phyloP scores from a whole-genome alignment of 2,329 filamentous ascomycete genomes.

The Colletotrichum acutatum region DNA sequence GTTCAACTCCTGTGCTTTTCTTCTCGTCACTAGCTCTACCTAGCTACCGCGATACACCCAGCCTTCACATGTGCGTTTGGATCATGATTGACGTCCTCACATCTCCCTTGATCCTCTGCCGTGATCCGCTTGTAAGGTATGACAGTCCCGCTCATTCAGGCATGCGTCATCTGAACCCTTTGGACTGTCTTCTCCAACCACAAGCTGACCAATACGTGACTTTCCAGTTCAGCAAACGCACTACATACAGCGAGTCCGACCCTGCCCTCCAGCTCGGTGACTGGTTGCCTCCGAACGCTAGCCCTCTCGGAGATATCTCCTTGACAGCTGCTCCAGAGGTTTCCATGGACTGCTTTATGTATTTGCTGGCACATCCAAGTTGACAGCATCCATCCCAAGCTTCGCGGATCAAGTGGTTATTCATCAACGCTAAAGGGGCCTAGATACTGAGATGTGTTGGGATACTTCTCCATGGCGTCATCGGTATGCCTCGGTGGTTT shows the following conservation, averaged over 20 bases:
- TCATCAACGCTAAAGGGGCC: constrained; percentile 4
- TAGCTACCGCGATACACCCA: constrained; percentile 8
- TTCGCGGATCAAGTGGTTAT: background rate
- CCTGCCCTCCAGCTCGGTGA: background rate
- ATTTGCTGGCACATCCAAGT: background rate
- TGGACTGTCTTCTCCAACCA: background rate
- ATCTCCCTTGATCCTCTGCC: constrained; percentile 1
- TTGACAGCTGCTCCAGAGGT: background rate
- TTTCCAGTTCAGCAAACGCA: constrained; percentile 4
- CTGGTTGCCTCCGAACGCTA: background rate
- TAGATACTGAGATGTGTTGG: background rate
- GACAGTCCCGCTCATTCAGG: background rate
- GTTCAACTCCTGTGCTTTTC: constrained; percentile 16
- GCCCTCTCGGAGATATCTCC: background rate
- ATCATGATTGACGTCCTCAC: constrained; percentile 11
- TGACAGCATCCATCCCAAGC: background rate
- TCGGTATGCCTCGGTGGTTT: constrained; percentile 22
- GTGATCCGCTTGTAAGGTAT: background rate
- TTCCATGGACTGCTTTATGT: background rate
- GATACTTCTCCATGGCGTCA: constrained; percentile 2
- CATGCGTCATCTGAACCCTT: background rate
- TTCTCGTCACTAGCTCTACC: constrained; percentile 10
- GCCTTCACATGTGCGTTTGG: constrained; percentile 31
- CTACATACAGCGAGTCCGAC: constrained; percentile 7
- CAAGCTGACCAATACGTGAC: constrained; percentile 4